Evolutionary conservation across 768 basidiomycete genomes (phyloP), one percentile per base, ranked within the genome.

Genomic region (Suillus tomentosus): DNA sequence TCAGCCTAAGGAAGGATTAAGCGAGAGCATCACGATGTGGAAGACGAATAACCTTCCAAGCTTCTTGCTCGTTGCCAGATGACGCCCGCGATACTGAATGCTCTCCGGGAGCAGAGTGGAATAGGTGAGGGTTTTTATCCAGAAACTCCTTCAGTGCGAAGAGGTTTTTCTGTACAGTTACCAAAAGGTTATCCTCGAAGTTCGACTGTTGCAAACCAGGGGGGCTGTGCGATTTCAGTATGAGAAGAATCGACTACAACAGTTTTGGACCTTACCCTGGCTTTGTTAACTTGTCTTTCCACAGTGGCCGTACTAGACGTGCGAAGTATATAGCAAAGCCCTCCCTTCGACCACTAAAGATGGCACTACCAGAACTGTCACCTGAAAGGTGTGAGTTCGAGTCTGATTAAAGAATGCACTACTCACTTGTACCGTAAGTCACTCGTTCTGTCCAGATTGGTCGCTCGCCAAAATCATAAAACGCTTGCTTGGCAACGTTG

Each of bases 301-400:
- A 98, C 65, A 97, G 81, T 1, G 94, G 92, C 39, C 94, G 80
- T 24, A 97, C 79, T 31, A 97, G 81, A 51, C 97, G 84, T 8
- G 94, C 86, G 73, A 99, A 87, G 74, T 95, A 95, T 36, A 96
- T 76, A 0, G 90, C 90, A 56, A 99, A 82, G 2, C 94, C 96
- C 78, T 97, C 94, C 64, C 95, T 84, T 62, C 95, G 84, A 37
- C 95, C 92, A 67, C 93, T 95, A 75, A 91, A 97, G 62, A 87
- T 85, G 3, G 90, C 86, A 54, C 84, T 89, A 17, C 91, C 90
- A 58, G 87, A 85, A 69, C 81, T 85, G 67, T 91, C 89, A 47
- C 85, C 89, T 87, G 64, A 22, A 48, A 62, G 9, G 27, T 39
- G 45, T 64, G 36, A 60, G 58, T 53, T 27, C 45, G 14, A 5